These are phyloP conservation scores for Castanospermum australe DNA, from an alignment of 306 rosid genomes.

Conservation along the genomic window DNA sequence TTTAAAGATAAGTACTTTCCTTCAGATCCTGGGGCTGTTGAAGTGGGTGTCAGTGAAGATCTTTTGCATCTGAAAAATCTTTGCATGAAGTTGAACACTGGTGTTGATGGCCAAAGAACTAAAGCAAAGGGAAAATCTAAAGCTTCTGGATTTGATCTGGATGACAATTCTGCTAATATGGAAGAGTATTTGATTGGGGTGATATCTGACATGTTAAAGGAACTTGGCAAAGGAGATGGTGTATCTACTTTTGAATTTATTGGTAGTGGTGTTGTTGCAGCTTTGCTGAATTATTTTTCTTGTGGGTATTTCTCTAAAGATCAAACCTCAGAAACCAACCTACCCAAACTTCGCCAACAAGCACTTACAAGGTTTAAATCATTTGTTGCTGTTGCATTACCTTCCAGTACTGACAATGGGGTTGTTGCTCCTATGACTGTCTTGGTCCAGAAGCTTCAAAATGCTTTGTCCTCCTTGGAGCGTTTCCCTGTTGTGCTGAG, in stretches of 20 bases:
- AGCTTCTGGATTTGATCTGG: conserved; percentile 59
- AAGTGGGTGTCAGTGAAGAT: conserved; percentile 91
- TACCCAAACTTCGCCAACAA: conserved; percentile 84
- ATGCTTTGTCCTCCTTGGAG: conserved; percentile 95
- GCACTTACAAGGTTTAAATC: conserved; percentile 81
- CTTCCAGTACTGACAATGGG: conserved; percentile 46
- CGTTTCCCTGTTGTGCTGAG: conserved; percentile 97
- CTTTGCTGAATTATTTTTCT: conserved; percentile 86
- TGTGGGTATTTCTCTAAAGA: conserved; percentile 89
- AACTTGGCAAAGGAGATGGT: conserved; percentile 95
- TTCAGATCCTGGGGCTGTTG: conserved; percentile 71
- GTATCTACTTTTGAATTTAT: conserved; percentile 98
- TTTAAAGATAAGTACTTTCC: conserved; percentile 91
- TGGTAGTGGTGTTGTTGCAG: conserved; percentile 93
- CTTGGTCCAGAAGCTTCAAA: conserved; percentile 93
- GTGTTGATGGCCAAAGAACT: conserved; percentile 74
- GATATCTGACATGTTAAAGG: conserved; percentile 83
- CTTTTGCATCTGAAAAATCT: conserved; percentile 78
- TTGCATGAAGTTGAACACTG: conserved; percentile 71
- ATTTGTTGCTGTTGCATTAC: conserved; percentile 85
- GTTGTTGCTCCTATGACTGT: conserved; percentile 69
- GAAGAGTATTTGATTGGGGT: conserved; percentile 76
- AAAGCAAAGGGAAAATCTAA: conserved; percentile 85
- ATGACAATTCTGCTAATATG: conserved; percentile 44
- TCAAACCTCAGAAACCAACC: conserved; percentile 62